Evolutionary conservation across 352 stramenopile genomes (phyloP).

Genomic region (Globisporangium spiculum): DNA sequence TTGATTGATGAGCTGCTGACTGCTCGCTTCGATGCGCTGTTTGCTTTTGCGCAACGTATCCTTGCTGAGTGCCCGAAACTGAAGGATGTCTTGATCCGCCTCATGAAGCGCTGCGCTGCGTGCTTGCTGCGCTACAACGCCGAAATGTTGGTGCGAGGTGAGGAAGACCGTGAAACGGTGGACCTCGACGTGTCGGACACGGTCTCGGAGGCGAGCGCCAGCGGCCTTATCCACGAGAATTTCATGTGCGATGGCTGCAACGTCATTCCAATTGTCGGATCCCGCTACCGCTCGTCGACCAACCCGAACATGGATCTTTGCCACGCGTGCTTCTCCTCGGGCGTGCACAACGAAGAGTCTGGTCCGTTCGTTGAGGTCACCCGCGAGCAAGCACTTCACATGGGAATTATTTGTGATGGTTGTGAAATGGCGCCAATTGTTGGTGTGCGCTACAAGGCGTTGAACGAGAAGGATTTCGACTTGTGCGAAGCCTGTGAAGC

Average conservation of each 20-base stretch:
- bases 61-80: conserved; percentile 37
- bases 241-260: conserved; percentile 39
- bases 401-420: conserved; percentile 45
- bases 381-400: conserved; percentile 23
- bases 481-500: conserved; percentile 70
- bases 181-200: conserved; percentile 13
- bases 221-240: conserved; percentile 22
- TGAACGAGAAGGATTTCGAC: conserved; percentile 73
- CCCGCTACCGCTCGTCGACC: conserved; percentile 29
- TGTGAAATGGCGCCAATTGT: conserved; percentile 54
- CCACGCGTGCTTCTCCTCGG: conserved; percentile 19
- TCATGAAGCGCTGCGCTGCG: conserved; percentile 38
- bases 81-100: conserved; percentile 39
- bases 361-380: conserved; percentile 14
- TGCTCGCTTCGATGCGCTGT: conserved; percentile 29
- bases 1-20: conserved; percentile 34
- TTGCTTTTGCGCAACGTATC: conserved; percentile 40
- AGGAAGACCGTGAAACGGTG: conserved; percentile 22
- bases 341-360: conserved; percentile 16
- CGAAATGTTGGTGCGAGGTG: conserved; percentile 24
- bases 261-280: conserved; percentile 31
- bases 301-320: conserved; percentile 42
- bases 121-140: conserved; percentile 38
- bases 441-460: conserved; percentile 78
- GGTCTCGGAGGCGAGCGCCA: conserved; percentile 6